These are phyloP conservation scores for Canavalia ensiformis DNA, from an alignment of 306 rosid genomes.

Conservation along the genomic window DNA sequence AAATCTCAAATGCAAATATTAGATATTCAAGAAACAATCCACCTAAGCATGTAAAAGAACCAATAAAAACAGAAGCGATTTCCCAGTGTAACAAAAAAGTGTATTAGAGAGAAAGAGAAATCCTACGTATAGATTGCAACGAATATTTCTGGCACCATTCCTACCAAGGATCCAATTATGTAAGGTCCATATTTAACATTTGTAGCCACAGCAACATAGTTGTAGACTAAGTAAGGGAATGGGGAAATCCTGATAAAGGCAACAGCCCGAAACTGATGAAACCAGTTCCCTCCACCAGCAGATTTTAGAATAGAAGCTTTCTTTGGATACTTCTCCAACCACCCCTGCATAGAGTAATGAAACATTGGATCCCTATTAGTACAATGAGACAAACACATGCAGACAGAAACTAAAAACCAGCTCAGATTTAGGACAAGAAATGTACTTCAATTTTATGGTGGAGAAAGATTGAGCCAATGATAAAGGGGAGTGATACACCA, in stretches of 20 bases:
- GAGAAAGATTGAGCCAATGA: conserved; percentile 80
- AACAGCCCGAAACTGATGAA: conserved; percentile 93
- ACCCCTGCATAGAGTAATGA: conserved; percentile 66
- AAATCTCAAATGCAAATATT: conserved; percentile 37
- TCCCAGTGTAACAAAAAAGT: conserved; percentile 18
- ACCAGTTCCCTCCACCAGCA: conserved; percentile 97
- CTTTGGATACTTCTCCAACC: conserved; percentile 94
- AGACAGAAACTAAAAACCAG: conserved; percentile 25
- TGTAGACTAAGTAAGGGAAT: conserved; percentile 88
- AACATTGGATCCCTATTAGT: conserved; percentile 28
- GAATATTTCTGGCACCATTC: conserved; percentile 94
- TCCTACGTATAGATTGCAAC: conserved; percentile 93
- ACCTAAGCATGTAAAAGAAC: neutral
- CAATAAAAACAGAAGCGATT: neutral
- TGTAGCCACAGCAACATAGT: conserved; percentile 96
- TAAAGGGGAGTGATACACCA: conserved; percentile 93
- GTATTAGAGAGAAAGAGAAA: conserved; percentile 42
- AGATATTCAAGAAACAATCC: conserved; percentile 5
- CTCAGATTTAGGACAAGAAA: conserved; percentile 27
- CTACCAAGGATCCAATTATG: conserved; percentile 87
- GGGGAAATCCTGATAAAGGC: conserved; percentile 95
- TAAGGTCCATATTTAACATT: conserved; percentile 93
- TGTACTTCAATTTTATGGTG: conserved; percentile 82
- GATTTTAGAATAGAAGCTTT: conserved; percentile 83
- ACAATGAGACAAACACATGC: neutral